Evolutionary conservation across 164 flowering plant species (phyloP), one percentile per base, ranked within the genome.

Genomic region (Piper longum): DNA sequence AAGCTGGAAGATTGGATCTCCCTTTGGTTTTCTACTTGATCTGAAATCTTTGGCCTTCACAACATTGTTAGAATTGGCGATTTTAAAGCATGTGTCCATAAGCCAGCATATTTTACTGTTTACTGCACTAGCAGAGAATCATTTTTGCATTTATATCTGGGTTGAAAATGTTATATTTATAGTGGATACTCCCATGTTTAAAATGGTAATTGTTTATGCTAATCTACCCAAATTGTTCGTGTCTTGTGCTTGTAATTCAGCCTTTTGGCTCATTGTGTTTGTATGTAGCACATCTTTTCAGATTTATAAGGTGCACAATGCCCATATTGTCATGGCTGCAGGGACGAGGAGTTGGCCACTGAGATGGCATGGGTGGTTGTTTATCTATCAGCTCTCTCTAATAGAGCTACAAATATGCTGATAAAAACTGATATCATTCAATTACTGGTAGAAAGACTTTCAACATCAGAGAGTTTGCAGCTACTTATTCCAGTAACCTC

Each of bases 341-440:
- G 99, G 79, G 97, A 88, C 69, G 97, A 90, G 64, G 96, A 88
- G 75, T 73, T 93, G 81, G 93, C 95, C 45, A 90, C 96, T 67
- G 97, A 93, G 78, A 88, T 90, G 61, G 90, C 97, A 59, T 90
- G 97, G 99, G 91, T 93, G 18, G 85, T 84, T 73, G 99, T 88
- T 62, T 93, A 93, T 80, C 91, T 93, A 61, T 83, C 99, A 54
- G 97, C 96, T 48, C 96, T 90, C 72, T 93, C 99, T 72, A 77
- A 85, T 66, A 54, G 75, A 65, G 99, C 97, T 70, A 74, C 84
- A 40, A 74, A 75, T 64, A 68, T 84, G 71, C 76, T 93, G 67
- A 83, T 85, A 68, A 87, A 88, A 78, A 82, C 83, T 72, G 87
- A 79, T 72, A 71, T 83, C 68, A 76, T 82, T 73, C 92, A 80